Evolutionary conservation across 345 rosid genomes (phyloP).

Genomic region (Eucalyptus polyanthemos): DNA sequence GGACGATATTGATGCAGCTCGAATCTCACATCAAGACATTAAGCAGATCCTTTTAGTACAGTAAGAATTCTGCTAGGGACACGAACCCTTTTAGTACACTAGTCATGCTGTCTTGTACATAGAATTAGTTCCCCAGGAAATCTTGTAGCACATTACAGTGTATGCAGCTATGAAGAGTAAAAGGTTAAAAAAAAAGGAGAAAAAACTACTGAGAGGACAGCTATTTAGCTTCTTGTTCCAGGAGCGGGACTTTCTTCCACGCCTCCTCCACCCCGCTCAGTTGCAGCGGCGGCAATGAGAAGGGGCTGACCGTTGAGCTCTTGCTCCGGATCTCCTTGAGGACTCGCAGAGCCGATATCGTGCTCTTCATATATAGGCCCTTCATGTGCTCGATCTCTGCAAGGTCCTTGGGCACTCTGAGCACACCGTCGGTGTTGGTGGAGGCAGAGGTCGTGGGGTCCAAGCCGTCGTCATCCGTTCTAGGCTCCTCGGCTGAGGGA

Average conservation of each 20-base stretch:
- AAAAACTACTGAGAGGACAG: neutral
- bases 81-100: neutral
- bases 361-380: constrained; percentile 75
- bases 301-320: constrained; percentile 80
- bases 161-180: neutral
- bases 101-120: neutral
- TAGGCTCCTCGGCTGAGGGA: constrained; percentile 6
- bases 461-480: neutral
- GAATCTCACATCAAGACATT: neutral
- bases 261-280: constrained; percentile 46
- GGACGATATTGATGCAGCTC: neutral
- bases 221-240: constrained; percentile 79
- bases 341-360: constrained; percentile 63
- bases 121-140: neutral
- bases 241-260: constrained; percentile 69
- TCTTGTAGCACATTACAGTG: neutral
- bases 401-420: constrained; percentile 36
- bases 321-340: constrained; percentile 69
- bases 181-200: neutral
- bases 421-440: neutral
- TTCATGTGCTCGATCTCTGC: constrained; percentile 55
- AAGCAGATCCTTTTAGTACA: neutral
- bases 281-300: constrained; percentile 86
- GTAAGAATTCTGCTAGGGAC: neutral
- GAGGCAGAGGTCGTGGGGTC: constrained; percentile 28